A percentile compares a stretch with the other conserved stretches of the same genome.
These are phyloP conservation scores for Arbutus unedo DNA, from an alignment of 148 eudicot species.

Conservation along the genomic window DNA sequence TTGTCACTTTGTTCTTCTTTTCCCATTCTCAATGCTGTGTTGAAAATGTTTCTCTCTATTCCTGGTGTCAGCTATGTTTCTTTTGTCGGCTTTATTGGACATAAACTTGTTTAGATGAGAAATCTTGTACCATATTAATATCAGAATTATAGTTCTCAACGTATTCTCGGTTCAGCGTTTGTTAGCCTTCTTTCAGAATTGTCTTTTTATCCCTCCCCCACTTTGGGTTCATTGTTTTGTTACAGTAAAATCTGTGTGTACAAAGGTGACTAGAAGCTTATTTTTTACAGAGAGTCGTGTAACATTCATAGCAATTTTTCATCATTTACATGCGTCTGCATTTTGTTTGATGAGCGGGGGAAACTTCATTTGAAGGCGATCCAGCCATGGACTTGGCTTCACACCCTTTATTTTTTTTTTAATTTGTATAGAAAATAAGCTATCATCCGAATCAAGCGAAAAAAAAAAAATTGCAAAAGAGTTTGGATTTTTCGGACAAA, in stretches of 20 bases:
- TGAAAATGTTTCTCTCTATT: background rate
- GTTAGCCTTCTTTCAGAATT: background rate
- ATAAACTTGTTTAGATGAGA: conserved; percentile 1
- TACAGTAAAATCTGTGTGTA: too few relatives aligned
- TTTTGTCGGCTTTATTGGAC: background rate
- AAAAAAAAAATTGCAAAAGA: too few relatives aligned
- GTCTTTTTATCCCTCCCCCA: background rate
- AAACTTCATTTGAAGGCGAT: too few relatives aligned
- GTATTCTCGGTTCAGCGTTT: background rate
- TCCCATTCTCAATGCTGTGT: background rate
- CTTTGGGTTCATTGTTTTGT: background rate
- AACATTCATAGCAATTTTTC: too few relatives aligned
- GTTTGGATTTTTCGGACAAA: too few relatives aligned
- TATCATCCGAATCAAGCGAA: too few relatives aligned
- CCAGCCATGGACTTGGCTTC: too few relatives aligned
- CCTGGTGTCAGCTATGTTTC: background rate
- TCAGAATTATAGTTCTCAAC: background rate
- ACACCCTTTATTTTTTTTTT: too few relatives aligned
- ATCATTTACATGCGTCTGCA: too few relatives aligned
- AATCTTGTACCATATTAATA: background rate
- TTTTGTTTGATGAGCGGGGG: too few relatives aligned
- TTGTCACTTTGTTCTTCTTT: background rate
- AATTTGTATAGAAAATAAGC: too few relatives aligned
- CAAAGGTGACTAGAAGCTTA: background rate
- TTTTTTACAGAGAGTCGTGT: too few relatives aligned